Base-by-base conservation (phyloP, 352 stramenopile genomes). In the Phytophthora cajani region DNA sequence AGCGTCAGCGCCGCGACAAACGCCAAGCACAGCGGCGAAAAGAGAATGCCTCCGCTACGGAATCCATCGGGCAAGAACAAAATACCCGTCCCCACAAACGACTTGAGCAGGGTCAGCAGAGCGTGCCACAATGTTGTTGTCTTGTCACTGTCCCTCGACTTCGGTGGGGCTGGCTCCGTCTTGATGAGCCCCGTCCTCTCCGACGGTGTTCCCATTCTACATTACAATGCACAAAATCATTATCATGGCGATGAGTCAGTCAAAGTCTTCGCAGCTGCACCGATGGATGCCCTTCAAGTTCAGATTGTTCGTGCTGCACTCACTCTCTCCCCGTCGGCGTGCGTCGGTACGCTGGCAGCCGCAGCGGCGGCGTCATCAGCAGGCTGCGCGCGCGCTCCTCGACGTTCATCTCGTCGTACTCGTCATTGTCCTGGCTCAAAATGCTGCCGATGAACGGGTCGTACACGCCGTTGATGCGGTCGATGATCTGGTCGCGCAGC, bases 381-480 rank as follows among this genome's bases (percentile, higher is more conserved):
- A 95, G 60, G 61, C 78, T 95, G 46, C 82, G 62, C 10, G 77
- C 84, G 10, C 86, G 85, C 49, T 93, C 81, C 25, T 92, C 67
- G 6, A 89, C 80, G 33, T 78, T 79, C 68, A 95, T 82, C 61
- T 91, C 81, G 60, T 93, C 86, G 69, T 88, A 95, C 38, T 80
- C 64, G 68, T 95, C 88, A 69, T 92, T 93, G 75, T 93, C 87
- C 55, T 95, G 88, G 54, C 84, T 90, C 32, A 95, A 64, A 54
- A 94, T 93, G 64, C 71, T 92, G 58, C 83, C 84, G 58, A 95
- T 95, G 61, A 95, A 92, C 38, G 86, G 86, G 58, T 95, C 82
- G 78, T 95, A 95, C 56, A 94, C 86, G 55, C 73, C 82, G 56
- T 84, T 79, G 56, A 95, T 91, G 46, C 81, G 79, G 55, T 89